These are phyloP conservation scores for Speleostelium caveatum DNA, from an alignment of 78 protist species.

Conservation along the genomic window DNA sequence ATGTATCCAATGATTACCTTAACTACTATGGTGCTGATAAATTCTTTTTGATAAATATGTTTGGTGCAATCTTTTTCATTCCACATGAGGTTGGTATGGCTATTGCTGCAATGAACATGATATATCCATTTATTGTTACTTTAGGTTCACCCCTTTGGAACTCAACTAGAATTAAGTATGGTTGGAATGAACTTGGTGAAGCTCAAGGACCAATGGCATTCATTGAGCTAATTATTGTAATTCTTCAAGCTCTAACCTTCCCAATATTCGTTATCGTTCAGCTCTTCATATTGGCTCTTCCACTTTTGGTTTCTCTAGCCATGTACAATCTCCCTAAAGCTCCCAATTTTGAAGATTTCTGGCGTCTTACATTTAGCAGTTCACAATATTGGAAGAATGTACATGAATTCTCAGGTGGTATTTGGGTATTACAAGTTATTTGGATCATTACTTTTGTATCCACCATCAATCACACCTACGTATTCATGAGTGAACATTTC, in stretches of 20 bases:
- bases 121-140: constrained; percentile 60
- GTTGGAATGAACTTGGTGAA: constrained; percentile 47
- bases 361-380: constrained; percentile 25
- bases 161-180: neutral
- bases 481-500: constrained; percentile 1
- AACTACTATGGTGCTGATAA: constrained; percentile 44
- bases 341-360: neutral
- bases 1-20: neutral
- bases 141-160: constrained; percentile 72
- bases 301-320: constrained; percentile 35
- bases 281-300: constrained; percentile 7
- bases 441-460: constrained; percentile 33
- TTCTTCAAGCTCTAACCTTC: constrained; percentile 37
- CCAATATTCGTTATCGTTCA: constrained; percentile 56
- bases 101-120: constrained; percentile 5
- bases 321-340: neutral
- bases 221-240: constrained; percentile 36
- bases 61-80: constrained; percentile 5
- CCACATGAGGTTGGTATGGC: constrained; percentile 45
- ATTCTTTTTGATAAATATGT: constrained; percentile 23
- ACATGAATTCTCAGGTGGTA: constrained; percentile 12
- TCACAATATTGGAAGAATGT: constrained; percentile 38
- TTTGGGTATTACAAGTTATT: constrained; percentile 56
- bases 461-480: constrained; percentile 8
- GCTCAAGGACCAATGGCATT: constrained; percentile 57